These are phyloP conservation scores for Mayamaea pseudoterrestris DNA, from an alignment of 108 stramenopile species.

Conservation along the genomic window DNA sequence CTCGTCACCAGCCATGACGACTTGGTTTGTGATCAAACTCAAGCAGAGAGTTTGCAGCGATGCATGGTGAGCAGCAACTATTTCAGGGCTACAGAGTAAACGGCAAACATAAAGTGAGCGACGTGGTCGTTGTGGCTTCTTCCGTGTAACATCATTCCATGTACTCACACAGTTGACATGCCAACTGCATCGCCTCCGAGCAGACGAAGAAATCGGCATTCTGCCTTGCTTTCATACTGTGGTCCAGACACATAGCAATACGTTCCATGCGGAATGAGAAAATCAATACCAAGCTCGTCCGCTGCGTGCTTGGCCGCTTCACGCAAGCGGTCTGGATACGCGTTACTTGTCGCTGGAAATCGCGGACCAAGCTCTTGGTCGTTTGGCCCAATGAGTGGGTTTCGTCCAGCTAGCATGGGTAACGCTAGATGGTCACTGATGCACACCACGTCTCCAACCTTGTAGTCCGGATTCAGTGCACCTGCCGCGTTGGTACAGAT, in stretches of 20 bases:
- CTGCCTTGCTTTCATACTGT: conserved; percentile 74
- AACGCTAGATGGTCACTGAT: conserved; percentile 83
- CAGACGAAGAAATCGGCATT: conserved; percentile 57
- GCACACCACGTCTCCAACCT: conserved; percentile 81
- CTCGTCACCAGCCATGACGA: conserved; percentile 37
- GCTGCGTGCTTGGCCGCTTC: conserved; percentile 41
- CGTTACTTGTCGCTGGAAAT: conserved; percentile 75
- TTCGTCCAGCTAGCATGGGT: conserved; percentile 76
- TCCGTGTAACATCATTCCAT: too few species aligned
- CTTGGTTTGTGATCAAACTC: conserved; percentile 82
- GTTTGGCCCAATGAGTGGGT: conserved; percentile 81
- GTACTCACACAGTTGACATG: conserved; percentile 9
- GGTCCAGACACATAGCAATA: conserved; percentile 84
- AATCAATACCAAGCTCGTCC: conserved; percentile 29
- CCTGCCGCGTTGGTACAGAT: conserved; percentile 91
- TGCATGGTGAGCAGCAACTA: conserved; percentile 81
- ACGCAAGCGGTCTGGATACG: conserved; percentile 43
- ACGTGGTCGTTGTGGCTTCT: conserved; percentile 84
- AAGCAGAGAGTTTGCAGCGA: conserved; percentile 81
- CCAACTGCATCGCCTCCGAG: conserved; percentile 51
- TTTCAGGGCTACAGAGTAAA: conserved; percentile 88
- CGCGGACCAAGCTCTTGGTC: conserved; percentile 81
- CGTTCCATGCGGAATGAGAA: conserved; percentile 51
- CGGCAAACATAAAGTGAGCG: too few species aligned
- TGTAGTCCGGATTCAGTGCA: conserved; percentile 57